These are phyloP conservation scores for Cladophialophora chaetospira DNA, from an alignment of 2,329 filamentous ascomycete species.

Conservation along the genomic window DNA sequence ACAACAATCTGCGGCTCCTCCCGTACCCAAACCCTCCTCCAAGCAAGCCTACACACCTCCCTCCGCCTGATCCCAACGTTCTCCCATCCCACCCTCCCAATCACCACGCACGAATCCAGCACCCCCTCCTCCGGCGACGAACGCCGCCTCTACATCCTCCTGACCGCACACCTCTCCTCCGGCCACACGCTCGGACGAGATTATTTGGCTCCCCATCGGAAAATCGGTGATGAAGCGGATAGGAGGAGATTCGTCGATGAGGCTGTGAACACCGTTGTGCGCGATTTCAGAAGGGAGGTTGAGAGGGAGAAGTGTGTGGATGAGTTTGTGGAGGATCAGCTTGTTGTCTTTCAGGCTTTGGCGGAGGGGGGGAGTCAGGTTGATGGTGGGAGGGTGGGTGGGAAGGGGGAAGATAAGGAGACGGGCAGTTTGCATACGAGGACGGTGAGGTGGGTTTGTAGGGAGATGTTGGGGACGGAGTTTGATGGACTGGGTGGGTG, in stretches of 20 bases:
- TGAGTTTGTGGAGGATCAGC: constrained; percentile 58
- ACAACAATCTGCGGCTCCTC: constrained; percentile 39
- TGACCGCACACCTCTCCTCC: constrained; percentile 55
- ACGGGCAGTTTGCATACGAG: constrained; percentile 42
- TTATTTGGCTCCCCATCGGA: constrained; percentile 48
- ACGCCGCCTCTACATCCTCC: constrained; percentile 55
- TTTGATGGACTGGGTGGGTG: constrained; percentile 20
- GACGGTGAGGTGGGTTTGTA: constrained; percentile 50
- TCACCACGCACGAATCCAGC: constrained; percentile 13
- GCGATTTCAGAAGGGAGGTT: constrained; percentile 50
- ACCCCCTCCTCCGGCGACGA: constrained; percentile 43
- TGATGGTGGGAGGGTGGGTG: constrained; percentile 27
- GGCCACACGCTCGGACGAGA: constrained; percentile 56
- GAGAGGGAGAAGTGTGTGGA: constrained; percentile 54
- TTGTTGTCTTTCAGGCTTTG: constrained; percentile 62
- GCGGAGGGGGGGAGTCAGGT: constrained; percentile 47
- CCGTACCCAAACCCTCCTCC: not conserved
- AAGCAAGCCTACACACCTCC: not conserved
- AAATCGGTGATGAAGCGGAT: constrained; percentile 30
- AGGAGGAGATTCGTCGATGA: constrained; percentile 26
- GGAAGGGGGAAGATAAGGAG: not conserved
- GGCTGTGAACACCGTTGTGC: constrained; percentile 48
- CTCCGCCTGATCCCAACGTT: not conserved
- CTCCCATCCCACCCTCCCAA: not conserved
- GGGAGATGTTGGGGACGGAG: constrained; percentile 39